Percentiles rank a stretch among this genome's conserved stretches.
These are phyloP conservation scores for Dendrobium officinale DNA, from an alignment of 106 monocot species.

Conservation along the genomic window DNA sequence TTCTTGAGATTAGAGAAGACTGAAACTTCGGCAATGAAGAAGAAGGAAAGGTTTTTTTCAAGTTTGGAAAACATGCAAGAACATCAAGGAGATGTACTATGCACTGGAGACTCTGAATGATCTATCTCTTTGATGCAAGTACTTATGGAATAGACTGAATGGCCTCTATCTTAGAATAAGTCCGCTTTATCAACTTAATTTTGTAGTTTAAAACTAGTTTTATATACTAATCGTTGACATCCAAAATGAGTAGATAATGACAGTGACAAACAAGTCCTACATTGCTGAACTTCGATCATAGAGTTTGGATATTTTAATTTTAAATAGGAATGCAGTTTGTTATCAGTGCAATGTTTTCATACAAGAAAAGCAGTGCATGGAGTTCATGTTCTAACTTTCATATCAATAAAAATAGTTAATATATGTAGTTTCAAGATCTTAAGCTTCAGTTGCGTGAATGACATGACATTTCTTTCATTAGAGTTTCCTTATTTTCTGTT, in stretches of 20 bases:
- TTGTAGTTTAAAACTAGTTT: too few species aligned
- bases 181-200: too few species aligned
- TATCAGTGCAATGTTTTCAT: background rate
- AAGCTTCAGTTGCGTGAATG: background rate
- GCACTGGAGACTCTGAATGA: too few species aligned
- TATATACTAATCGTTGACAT: too few species aligned
- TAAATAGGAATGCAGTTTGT: background rate
- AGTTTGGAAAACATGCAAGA: too few species aligned
- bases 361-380: background rate
- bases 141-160: too few species aligned
- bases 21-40: too few species aligned
- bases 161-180: too few species aligned
- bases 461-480: background rate
- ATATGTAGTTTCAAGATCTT: background rate
- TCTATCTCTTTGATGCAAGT: too few species aligned
- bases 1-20: too few species aligned
- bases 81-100: too few species aligned
- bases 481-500: background rate
- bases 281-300: conserved; percentile 27
- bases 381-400: background rate
- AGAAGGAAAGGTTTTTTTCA: too few species aligned
- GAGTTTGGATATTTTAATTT: background rate
- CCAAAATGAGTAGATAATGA: background rate
- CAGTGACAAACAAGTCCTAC: conserved; percentile 13
- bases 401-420: background rate